These are phyloP conservation scores for Trifolium pratense DNA, from an alignment of 306 rosid genomes.

Conservation along the genomic window DNA sequence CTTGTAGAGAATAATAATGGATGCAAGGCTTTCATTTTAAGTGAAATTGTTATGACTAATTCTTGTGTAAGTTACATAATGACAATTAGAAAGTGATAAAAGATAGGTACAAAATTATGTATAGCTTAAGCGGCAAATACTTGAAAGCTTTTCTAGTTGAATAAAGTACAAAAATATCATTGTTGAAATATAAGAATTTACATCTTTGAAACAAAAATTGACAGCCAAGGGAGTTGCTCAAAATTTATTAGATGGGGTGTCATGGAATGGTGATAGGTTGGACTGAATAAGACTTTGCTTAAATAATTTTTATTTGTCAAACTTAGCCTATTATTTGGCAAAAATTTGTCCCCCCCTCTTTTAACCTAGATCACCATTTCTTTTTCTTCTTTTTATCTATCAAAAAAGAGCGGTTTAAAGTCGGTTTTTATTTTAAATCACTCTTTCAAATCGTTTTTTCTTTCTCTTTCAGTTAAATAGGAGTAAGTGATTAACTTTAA, in stretches of 20 bases:
- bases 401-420: too few species aligned
- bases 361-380: too few species aligned
- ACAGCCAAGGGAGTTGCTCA: not conserved
- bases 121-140: slow-evolving; percentile 17
- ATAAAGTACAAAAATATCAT: not conserved
- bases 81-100: slow-evolving; percentile 21
- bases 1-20: not conserved
- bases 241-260: too few species aligned
- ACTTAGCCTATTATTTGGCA: too few species aligned
- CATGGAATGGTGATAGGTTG: too few species aligned
- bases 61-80: slow-evolving; percentile 19
- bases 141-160: not conserved
- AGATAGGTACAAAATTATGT: slow-evolving; percentile 32
- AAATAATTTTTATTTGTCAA: too few species aligned
- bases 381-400: too few species aligned
- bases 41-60: slow-evolving; percentile 6
- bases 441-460: not conserved
- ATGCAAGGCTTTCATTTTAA: slow-evolving; percentile 20
- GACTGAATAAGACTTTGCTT: too few species aligned
- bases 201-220: not conserved
- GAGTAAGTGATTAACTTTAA: too few species aligned
- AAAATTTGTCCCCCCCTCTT: too few species aligned
- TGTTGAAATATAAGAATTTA: not conserved
- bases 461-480: not conserved
- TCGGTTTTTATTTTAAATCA: too few species aligned